Percentiles rank a stretch among this genome's conserved stretches.
phyloP scores from a whole-genome alignment of 805 yeast species.

The Torulaspora indica region DNA sequence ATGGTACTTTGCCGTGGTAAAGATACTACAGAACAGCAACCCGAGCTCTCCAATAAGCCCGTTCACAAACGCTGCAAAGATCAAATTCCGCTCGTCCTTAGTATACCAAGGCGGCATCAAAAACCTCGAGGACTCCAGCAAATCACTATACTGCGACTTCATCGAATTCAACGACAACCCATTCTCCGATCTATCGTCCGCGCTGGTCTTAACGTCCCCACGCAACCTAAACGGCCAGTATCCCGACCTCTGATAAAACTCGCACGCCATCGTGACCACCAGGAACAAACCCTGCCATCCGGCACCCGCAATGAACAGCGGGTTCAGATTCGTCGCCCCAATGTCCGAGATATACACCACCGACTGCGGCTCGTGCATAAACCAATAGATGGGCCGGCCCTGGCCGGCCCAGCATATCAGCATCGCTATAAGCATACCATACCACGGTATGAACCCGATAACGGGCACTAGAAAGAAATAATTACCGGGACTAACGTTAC shows the following conservation, averaged over 20 bases:
- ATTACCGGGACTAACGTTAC: slow-evolving; percentile 36
- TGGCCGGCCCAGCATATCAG: slow-evolving; percentile 72
- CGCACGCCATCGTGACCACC: slow-evolving; percentile 57
- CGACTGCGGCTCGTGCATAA: slow-evolving; percentile 42
- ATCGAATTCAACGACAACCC: slow-evolving; percentile 10
- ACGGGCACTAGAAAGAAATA: slow-evolving; percentile 58
- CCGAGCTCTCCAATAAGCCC: slow-evolving; percentile 66
- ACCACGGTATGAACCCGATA: slow-evolving; percentile 67
- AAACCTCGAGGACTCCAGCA: slow-evolving; percentile 19
- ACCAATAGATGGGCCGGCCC: slow-evolving; percentile 68
- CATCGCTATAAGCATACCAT: slow-evolving; percentile 85
- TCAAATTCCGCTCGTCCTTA: slow-evolving; percentile 38
- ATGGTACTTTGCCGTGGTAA: slow-evolving; percentile 57
- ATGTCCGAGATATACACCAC: slow-evolving; percentile 78
- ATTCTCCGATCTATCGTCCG: slow-evolving; percentile 37
- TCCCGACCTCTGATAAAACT: slow-evolving; percentile 53
- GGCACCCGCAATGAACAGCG: slow-evolving; percentile 74
- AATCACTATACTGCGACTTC: slow-evolving; percentile 20
- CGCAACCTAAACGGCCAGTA: slow-evolving; percentile 38
- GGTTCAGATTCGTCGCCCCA: slow-evolving; percentile 83
- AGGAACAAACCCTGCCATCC: slow-evolving; percentile 75
- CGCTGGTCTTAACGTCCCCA: slow-evolving; percentile 33
- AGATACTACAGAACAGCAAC: slow-evolving; percentile 66
- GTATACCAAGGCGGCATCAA: slow-evolving; percentile 41
- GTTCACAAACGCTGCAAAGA: slow-evolving; percentile 40